Conservation (phyloP, 2,329 filamentous ascomycete species). For the Fusarium sp. region DNA sequence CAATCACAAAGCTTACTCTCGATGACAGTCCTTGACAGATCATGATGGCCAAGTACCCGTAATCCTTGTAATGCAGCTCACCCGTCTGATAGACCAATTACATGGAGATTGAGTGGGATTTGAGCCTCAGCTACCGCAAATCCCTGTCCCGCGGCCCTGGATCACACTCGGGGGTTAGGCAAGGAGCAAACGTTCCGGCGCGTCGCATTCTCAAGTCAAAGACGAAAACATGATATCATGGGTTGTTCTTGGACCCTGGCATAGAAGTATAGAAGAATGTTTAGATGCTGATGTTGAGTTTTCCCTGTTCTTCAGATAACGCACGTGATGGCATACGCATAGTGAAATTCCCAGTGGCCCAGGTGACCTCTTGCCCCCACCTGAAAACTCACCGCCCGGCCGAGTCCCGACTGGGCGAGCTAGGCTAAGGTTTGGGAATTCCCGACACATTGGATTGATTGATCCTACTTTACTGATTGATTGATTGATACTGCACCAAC, state of each 20-base stretch:
- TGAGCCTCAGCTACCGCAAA: constrained; percentile 25
- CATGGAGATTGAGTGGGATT: constrained; percentile 13
- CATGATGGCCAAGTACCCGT: not conserved
- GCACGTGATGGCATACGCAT: constrained; percentile 40
- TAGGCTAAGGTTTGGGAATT: constrained; percentile 21
- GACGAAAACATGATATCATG: constrained; percentile 24
- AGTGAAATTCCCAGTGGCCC: constrained; percentile 45
- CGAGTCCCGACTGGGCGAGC: constrained; percentile 43
- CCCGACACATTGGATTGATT: constrained; percentile 10
- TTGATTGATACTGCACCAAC: constrained; percentile 11
- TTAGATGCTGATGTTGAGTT: not conserved
- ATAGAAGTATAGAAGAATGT: not conserved
- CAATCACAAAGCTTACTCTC: not conserved
- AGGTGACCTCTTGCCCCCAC: constrained; percentile 49
- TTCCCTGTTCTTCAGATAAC: not conserved
- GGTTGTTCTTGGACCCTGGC: not conserved
- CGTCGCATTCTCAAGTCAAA: not conserved
- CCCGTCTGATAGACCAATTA: not conserved
- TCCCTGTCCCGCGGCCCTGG: constrained; percentile 21
- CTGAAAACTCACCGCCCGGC: constrained; percentile 46
- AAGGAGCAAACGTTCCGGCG: constrained; percentile 34
- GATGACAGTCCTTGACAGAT: not conserved
- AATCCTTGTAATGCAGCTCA: constrained; percentile 2
- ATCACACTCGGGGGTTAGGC: not conserved
- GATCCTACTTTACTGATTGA: not conserved